Evolutionary conservation across 306 rosid species (phyloP), one percentile per base, ranked within the genome.

Genomic region (Urtica urens): DNA sequence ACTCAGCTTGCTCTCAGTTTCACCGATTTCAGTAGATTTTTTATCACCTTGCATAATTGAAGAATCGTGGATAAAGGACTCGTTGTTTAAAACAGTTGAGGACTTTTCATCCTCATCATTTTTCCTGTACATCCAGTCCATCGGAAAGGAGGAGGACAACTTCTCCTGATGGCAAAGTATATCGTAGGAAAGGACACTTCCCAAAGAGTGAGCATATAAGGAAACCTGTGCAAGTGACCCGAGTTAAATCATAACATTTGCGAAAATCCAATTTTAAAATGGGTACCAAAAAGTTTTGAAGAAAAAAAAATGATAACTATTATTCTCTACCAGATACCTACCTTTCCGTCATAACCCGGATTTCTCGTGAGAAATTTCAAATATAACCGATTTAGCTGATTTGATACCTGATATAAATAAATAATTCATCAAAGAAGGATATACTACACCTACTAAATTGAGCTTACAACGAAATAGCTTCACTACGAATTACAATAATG

Each of bases 131-230:
- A 79, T 69, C 78, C 75, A 82, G 9, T 92, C 73, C 93, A 75
- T 75, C 38, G 99, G 87, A 75, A 73, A 85, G 40, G 95, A 85
- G 52, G 78, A 85, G 23, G 75, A 71, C 49, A 82, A 57, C 40
- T 75, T 77, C 57, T 82, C 73, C 77, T 92, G 96, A 73, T 92
- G 99, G 64, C 99, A 92, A 44, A 92, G 99, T 65, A 92, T 92
- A 72, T 92, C 99, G 63, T 85, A 92, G 30, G 99, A 81, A 51
- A 92, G 93, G 52, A 92, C 99, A 75, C 99, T 92, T 68, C 99
- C 99, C 64, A 92, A 71, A 63, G 99, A 92, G 73, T 92, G 99
- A 42, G 85, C 99, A 67, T 82, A 92, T 69, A 92, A 57, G 35
- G 99, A 92, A 69, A 92, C 83, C 95, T 90, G 58, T 19, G 53